phyloP scores from a whole-genome alignment of 1,284 basidiomycete species.

The Boletus hoseneyae region DNA sequence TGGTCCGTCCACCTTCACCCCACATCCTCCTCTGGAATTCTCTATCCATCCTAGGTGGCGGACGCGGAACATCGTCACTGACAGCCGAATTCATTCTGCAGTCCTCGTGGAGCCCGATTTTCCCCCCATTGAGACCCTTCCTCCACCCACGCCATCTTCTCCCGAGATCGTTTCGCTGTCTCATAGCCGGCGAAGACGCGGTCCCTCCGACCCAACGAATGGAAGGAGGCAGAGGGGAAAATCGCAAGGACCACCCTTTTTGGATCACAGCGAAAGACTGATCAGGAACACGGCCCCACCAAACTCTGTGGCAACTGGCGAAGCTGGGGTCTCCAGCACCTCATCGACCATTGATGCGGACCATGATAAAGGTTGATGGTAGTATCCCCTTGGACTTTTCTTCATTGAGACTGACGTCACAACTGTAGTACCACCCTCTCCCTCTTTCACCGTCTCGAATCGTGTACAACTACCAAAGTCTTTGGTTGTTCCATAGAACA shows the following conservation, averaged over 20 bases:
- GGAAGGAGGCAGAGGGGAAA: slow-evolving; percentile 6
- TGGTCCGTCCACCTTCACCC: slow-evolving; percentile 1
- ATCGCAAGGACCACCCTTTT: neutral
- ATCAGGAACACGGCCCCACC: neutral
- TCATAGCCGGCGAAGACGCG: slow-evolving; percentile 4
- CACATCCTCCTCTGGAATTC: slow-evolving; percentile 1
- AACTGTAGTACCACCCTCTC: slow-evolving; percentile 4
- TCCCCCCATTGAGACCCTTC: slow-evolving; percentile 23
- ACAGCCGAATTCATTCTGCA: slow-evolving; percentile 2
- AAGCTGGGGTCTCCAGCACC: neutral
- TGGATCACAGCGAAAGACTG: neutral
- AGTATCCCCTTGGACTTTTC: neutral
- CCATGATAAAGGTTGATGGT: slow-evolving; percentile 2
- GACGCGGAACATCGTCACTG: neutral
- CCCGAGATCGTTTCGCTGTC: slow-evolving; percentile 3
- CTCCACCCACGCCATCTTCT: slow-evolving; percentile 10
- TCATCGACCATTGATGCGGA: neutral
- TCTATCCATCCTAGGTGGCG: slow-evolving; percentile 23
- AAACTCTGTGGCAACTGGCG: neutral
- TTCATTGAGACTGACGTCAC: neutral
- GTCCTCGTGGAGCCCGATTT: slow-evolving; percentile 7
- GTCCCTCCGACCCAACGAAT: neutral
- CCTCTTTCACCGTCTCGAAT: neutral
- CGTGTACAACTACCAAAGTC: neutral
- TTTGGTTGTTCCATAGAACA: neutral